phyloP scores from a whole-genome alignment of 1,284 basidiomycete species.

The Rhizoctonia solani region DNA sequence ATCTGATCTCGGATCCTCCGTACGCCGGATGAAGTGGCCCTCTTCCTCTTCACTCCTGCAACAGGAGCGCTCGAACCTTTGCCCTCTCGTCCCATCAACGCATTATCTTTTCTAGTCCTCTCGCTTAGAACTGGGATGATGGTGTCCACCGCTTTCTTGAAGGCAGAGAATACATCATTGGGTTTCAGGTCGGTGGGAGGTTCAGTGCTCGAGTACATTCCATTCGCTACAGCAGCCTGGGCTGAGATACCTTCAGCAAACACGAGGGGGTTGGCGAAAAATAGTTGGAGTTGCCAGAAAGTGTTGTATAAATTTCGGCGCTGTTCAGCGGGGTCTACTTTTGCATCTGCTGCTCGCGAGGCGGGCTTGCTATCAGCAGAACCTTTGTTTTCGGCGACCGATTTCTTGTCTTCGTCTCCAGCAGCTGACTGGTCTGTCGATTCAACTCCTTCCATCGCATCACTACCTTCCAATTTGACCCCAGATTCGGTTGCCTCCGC shows the following conservation, averaged over 20 bases:
- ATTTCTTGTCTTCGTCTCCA: slow-evolving; percentile 41
- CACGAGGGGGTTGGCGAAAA: slow-evolving; percentile 59
- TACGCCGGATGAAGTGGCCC: slow-evolving; percentile 2
- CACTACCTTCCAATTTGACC: slow-evolving; percentile 32
- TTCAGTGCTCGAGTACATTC: slow-evolving; percentile 10
- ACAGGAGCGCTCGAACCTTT: slow-evolving; percentile 44
- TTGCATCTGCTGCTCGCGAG: slow-evolving; percentile 37
- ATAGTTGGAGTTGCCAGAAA: slow-evolving; percentile 81
- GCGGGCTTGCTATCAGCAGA: background rate
- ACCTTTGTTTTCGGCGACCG: slow-evolving; percentile 22
- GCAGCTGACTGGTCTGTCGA: background rate
- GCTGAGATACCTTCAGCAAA: slow-evolving; percentile 41
- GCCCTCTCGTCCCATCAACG: slow-evolving; percentile 73
- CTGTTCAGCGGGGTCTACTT: slow-evolving; percentile 54
- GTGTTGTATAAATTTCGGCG: slow-evolving; percentile 77
- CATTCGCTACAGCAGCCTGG: slow-evolving; percentile 5
- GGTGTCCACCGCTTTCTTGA: slow-evolving; percentile 69
- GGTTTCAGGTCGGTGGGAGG: background rate
- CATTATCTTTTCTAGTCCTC: slow-evolving; percentile 79
- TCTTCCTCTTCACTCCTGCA: slow-evolving; percentile 41
- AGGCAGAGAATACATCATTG: slow-evolving; percentile 51
- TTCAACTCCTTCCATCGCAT: slow-evolving; percentile 40
- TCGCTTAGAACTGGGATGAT: slow-evolving; percentile 78
- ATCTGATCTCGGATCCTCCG: slow-evolving; percentile 13
- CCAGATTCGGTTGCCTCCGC: background rate